Conservation (phyloP, 768 basidiomycete genomes). For the Pleurotus cornucopiae region DNA sequence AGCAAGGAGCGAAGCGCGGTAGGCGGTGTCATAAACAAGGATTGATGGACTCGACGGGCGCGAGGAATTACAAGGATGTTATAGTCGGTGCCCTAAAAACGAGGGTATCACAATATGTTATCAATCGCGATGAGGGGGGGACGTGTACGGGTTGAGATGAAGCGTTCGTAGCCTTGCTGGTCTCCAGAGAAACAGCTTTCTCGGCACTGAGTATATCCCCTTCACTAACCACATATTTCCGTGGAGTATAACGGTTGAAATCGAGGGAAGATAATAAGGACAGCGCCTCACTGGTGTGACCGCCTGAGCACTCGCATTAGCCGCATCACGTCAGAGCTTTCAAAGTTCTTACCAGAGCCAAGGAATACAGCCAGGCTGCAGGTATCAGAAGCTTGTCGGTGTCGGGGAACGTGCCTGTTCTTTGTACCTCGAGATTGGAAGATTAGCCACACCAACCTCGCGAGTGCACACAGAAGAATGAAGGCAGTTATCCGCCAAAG, state of each 20-base stretch:
- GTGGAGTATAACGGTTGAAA: constrained; percentile 66
- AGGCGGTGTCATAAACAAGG: constrained; percentile 62
- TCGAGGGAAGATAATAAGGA: constrained; percentile 69
- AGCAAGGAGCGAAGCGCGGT: constrained; percentile 62
- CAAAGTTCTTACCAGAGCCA: constrained; percentile 70
- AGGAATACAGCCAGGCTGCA: constrained; percentile 77
- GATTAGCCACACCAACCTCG: not conserved
- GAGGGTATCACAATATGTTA: not conserved
- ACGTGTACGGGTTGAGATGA: not conserved
- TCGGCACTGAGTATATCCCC: constrained; percentile 76
- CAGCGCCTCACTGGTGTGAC: constrained; percentile 89
- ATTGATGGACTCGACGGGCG: constrained; percentile 83
- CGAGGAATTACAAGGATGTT: constrained; percentile 71
- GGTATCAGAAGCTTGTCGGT: constrained; percentile 12
- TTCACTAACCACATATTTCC: constrained; percentile 79
- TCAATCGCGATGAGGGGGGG: not conserved
- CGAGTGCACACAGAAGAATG: not conserved
- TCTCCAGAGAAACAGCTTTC: constrained; percentile 69
- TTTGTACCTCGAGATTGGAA: not conserved
- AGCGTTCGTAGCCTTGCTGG: constrained; percentile 20
- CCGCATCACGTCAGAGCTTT: not conserved
- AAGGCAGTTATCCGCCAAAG: not conserved
- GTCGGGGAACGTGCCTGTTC: not conserved
- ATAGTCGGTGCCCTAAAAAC: constrained; percentile 1
- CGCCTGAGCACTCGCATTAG: constrained; percentile 50